Evolutionary conservation across 2,329 filamentous ascomycete genomes (phyloP).

Genomic region (Aspergillus arachidicola): DNA sequence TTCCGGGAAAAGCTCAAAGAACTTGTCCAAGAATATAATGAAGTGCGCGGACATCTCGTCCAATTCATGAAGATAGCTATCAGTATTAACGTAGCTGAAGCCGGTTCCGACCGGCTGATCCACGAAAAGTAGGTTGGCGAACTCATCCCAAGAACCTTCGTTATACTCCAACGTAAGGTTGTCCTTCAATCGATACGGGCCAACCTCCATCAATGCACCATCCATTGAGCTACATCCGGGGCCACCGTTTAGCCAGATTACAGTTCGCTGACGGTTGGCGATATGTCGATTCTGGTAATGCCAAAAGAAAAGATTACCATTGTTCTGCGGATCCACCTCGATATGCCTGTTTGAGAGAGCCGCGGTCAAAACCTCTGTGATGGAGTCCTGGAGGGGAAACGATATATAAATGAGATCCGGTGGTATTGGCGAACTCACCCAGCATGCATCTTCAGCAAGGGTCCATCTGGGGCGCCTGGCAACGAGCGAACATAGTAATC

Average conservation of each 20-base stretch:
- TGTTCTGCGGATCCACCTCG: conserved; percentile 79
- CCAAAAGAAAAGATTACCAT: conserved; percentile 98
- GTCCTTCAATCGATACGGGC: conserved; percentile 83
- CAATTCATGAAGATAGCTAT: conserved; percentile 83
- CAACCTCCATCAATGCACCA: conserved; percentile 93
- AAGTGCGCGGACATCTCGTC: conserved; percentile 89
- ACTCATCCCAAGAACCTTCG: conserved; percentile 97
- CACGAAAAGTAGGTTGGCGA: conserved; percentile 93
- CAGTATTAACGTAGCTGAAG: conserved; percentile 90
- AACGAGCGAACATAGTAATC: conserved; percentile 89
- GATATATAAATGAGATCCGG: background rate
- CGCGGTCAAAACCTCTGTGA: conserved; percentile 3
- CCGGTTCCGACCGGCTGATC: conserved; percentile 97
- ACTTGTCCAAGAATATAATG: conserved; percentile 85
- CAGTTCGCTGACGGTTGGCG: conserved; percentile 83
- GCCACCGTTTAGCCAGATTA: conserved; percentile 96
- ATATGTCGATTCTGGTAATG: conserved; percentile 96
- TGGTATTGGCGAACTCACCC: conserved; percentile 63
- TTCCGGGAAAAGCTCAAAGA: conserved; percentile 86
- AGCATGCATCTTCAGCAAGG: conserved; percentile 94
- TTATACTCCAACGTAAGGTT: conserved; percentile 74
- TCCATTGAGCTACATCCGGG: conserved; percentile 98
- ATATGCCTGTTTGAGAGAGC: conserved; percentile 67
- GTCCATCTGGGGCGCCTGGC: conserved; percentile 78
- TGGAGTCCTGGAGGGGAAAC: background rate